Evolutionary conservation across 345 rosid species (phyloP).

Genomic region (Arabis hirsuta): DNA sequence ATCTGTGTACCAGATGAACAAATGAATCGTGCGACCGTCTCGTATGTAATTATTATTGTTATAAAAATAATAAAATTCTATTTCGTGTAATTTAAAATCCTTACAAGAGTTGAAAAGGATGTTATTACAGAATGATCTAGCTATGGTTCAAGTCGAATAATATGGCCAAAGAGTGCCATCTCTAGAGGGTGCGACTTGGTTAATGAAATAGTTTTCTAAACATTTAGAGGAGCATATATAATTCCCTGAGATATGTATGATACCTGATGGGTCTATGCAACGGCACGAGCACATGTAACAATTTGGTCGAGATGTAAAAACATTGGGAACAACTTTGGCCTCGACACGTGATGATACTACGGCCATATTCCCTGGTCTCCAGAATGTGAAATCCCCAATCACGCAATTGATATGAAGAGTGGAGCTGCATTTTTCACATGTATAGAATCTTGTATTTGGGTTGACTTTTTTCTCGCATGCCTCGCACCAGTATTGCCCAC

Average conservation of each 20-base stretch:
- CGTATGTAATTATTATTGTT: too few species aligned
- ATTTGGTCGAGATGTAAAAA: slow-evolving; percentile 4
- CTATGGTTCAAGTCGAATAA: not conserved
- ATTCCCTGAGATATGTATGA: slow-evolving; percentile 31
- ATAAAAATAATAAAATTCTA: too few species aligned
- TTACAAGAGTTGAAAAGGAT: not conserved
- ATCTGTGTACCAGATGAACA: not conserved
- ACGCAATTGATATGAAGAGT: slow-evolving; percentile 20
- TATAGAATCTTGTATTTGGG: not conserved
- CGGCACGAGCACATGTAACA: not conserved
- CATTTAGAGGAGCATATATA: not conserved
- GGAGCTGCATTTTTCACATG: slow-evolving; percentile 9
- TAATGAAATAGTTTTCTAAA: too few species aligned
- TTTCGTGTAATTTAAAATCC: too few species aligned
- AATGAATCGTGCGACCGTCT: not conserved
- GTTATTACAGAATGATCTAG: not conserved
- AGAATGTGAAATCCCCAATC: slow-evolving; percentile 14
- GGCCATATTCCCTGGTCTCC: slow-evolving; percentile 3
- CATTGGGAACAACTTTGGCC: not conserved
- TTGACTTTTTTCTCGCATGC: slow-evolving; percentile 10
- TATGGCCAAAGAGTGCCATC: not conserved
- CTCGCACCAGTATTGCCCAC: slow-evolving; percentile 21
- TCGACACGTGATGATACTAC: not conserved
- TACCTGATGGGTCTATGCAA: slow-evolving; percentile 13
- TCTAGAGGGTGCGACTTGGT: not conserved